Percentiles rank a stretch among this genome's conserved stretches.
Conservation (phyloP, 1,284 basidiomycete genomes). For the Malassezia cuniculi region DNA sequence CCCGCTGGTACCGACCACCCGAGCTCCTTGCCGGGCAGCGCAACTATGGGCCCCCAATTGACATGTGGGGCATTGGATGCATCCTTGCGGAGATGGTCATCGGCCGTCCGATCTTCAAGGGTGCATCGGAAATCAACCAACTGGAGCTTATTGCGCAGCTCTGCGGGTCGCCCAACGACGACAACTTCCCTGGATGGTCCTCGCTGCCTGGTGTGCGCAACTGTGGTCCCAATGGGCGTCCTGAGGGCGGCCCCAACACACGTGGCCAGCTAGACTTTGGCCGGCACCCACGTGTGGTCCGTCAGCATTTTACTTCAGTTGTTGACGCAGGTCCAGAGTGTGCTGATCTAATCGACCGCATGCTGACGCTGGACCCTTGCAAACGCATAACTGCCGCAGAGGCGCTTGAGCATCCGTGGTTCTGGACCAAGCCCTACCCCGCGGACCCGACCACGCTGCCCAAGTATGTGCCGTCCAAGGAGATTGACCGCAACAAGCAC, state of each 20-base stretch:
- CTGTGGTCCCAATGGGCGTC: slow-evolving; percentile 32
- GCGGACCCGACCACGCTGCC: slow-evolving; percentile 37
- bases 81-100: slow-evolving; percentile 92
- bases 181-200: slow-evolving; percentile 63
- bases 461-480: slow-evolving; percentile 39
- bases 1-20: slow-evolving; percentile 92
- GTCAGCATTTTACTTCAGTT: slow-evolving; percentile 21
- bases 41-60: slow-evolving; percentile 80
- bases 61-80: slow-evolving; percentile 98
- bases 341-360: slow-evolving; percentile 37
- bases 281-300: slow-evolving; percentile 18
- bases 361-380: slow-evolving; percentile 36
- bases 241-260: slow-evolving; percentile 23
- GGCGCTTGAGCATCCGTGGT: slow-evolving; percentile 40
- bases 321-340: slow-evolving; percentile 24
- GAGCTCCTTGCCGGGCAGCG: slow-evolving; percentile 80
- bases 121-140: slow-evolving; percentile 77
- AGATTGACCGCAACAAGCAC: slow-evolving; percentile 30
- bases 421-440: slow-evolving; percentile 37
- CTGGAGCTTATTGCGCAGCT: slow-evolving; percentile 73
- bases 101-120: slow-evolving; percentile 72
- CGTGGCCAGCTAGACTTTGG: slow-evolving; percentile 34
- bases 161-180: slow-evolving; percentile 73
- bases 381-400: slow-evolving; percentile 34
- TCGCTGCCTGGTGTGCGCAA: slow-evolving; percentile 45